A percentile compares a stretch with the other conserved stretches of the same genome.
Evolutionary conservation across 257 asterid species (phyloP).

Genomic region (Eustoma russellianum): DNA sequence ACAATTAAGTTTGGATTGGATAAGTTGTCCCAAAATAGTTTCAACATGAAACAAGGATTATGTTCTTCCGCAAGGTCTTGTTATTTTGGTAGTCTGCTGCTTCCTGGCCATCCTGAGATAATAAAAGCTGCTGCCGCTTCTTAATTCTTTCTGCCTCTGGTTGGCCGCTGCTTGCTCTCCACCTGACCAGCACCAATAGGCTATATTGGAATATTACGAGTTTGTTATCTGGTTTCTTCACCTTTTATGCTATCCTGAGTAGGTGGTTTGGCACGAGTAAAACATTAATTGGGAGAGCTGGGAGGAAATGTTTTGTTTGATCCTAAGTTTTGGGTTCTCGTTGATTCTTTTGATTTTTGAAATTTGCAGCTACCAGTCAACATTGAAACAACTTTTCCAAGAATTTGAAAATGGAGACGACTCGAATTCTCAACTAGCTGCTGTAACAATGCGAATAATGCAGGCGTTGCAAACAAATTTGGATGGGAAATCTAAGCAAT

Average conservation of each 20-base stretch:
- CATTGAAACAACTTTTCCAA: conserved; percentile 86
- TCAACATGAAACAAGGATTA: too few species aligned
- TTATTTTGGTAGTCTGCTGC: too few species aligned
- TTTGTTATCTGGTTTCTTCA: too few species aligned
- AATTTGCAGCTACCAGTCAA: conserved; percentile 73
- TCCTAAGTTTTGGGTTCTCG: not conserved
- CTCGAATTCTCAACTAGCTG: conserved; percentile 81
- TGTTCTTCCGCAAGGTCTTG: too few species aligned
- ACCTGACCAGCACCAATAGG: too few species aligned
- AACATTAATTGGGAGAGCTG: not conserved
- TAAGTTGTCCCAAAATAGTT: too few species aligned
- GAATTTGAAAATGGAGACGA: conserved; percentile 68
- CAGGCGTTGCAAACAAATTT: conserved; percentile 96
- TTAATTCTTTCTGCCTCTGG: too few species aligned
- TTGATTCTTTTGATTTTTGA: not conserved
- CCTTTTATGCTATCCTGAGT: not conserved
- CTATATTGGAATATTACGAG: too few species aligned
- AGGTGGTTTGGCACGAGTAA: not conserved
- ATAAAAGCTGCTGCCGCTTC: too few species aligned
- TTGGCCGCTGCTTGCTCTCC: too few species aligned
- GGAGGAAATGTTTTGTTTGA: not conserved
- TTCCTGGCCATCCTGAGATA: too few species aligned
- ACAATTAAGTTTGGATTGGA: too few species aligned
- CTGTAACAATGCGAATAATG: conserved; percentile 96
- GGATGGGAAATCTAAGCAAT: conserved; percentile 98